Evolutionary conservation across 2,329 filamentous ascomycete species (phyloP), one percentile per base, ranked within the genome.

Genomic region (Sporothrix dimorphospora): DNA sequence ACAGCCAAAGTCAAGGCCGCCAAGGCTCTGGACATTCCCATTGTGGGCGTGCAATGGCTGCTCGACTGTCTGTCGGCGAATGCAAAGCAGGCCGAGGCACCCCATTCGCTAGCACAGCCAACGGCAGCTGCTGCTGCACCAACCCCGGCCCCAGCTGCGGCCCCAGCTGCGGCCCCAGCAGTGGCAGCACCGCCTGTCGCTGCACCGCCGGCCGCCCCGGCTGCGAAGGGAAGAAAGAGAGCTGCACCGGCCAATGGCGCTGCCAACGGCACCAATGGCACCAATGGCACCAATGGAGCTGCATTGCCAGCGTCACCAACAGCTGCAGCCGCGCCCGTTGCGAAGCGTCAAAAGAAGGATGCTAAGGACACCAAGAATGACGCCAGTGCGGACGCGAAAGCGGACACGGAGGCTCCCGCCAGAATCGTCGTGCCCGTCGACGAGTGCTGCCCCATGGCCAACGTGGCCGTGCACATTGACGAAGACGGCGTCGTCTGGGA

Each of bases 401-500:
- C 59, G 0, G 21, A 4, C 24, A 5, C 14, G 3, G 24, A 45
- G 12, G 27, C 27, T 0, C 11, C 34, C 38, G 4, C 38, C 59
- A 81, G 82, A 55, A 73, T 84, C 3, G 78, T 79, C 14, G 83
- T 90, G 55, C 86, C 87, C 0, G 74, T 89, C 2, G 88, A 90
- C 73, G 83, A 85, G 42, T 78, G 78, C 19, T 84, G 82, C 67
- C 76, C 79, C 1, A 76, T 83, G 1, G 8, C 72, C 12, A 78
- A 76, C 16, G 83, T 82, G 53, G 78, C 81, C 21, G 92, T 97
- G 42, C 90, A 91, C 77, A 87, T 95, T 71, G 91, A 91, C 73
- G 81, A 86, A 0, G 80, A 86, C 51, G 88, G 89, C 24, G 81
- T 91, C 71, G 93, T 95, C 65, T 95, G 88, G 79, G 93, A 97